These are phyloP conservation scores for Filosporella fistucella DNA, from an alignment of 495 filamentous ascomycete species.

Conservation along the genomic window DNA sequence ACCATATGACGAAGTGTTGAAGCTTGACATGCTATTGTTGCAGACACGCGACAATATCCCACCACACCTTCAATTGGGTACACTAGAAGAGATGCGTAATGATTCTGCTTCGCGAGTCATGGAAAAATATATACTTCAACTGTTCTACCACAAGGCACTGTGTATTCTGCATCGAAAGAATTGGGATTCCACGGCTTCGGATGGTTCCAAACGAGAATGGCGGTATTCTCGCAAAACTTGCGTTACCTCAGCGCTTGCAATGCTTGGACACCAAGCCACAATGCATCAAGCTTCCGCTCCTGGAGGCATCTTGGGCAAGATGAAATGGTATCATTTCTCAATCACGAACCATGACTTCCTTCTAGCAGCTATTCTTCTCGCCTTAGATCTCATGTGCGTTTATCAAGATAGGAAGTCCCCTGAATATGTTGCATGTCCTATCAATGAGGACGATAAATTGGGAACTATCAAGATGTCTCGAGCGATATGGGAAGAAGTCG, in stretches of 20 bases:
- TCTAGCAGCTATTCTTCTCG: slow-evolving; percentile 41
- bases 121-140: slow-evolving; percentile 62
- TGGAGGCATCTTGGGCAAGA: slow-evolving; percentile 30
- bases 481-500: slow-evolving; percentile 17
- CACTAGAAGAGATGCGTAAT: slow-evolving; percentile 18
- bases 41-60: slow-evolving; percentile 14
- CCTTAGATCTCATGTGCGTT: slow-evolving; percentile 26
- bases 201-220: slow-evolving; percentile 49
- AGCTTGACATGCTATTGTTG: slow-evolving; percentile 10
- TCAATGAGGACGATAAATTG: slow-evolving; percentile 6
- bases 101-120: slow-evolving; percentile 37
- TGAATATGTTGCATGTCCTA: background rate
- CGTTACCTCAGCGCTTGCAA: slow-evolving; percentile 58
- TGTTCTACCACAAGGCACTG: slow-evolving; percentile 67
- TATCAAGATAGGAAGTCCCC: background rate
- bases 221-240: slow-evolving; percentile 64
- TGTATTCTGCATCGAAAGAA: slow-evolving; percentile 63
- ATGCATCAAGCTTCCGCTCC: slow-evolving; percentile 35
- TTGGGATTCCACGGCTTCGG: slow-evolving; percentile 52
- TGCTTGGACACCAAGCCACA: slow-evolving; percentile 45
- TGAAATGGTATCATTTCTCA: slow-evolving; percentile 39
- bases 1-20: slow-evolving; percentile 19
- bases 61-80: slow-evolving; percentile 12
- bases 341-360: slow-evolving; percentile 44
- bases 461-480: slow-evolving; percentile 5